Evolutionary conservation across 768 basidiomycete species (phyloP).

Genomic region (Dioszegia aurantiaca): DNA sequence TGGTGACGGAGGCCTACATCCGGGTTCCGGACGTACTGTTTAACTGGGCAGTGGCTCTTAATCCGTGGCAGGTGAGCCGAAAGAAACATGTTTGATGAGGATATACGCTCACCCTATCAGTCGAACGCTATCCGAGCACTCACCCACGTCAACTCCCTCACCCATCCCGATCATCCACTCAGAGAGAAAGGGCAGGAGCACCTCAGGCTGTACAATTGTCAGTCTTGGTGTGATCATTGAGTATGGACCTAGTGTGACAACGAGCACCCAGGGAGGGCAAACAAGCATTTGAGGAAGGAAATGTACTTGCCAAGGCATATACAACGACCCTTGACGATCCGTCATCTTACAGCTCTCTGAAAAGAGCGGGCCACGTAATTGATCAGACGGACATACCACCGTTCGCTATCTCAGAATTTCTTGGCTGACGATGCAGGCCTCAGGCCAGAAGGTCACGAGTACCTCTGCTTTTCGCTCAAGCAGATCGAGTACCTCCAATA

Average conservation of each 20-base stretch:
- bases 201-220: slow-evolving; percentile 36
- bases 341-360: too few species aligned
- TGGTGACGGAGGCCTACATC: slow-evolving; percentile 37
- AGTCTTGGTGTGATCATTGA: slow-evolving; percentile 4
- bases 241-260: too few species aligned
- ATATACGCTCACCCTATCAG: slow-evolving; percentile 19
- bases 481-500: slow-evolving; percentile 49
- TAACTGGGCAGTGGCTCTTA: slow-evolving; percentile 36
- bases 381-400: neutral
- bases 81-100: neutral
- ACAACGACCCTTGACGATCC: too few species aligned
- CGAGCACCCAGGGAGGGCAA: too few species aligned
- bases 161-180: slow-evolving; percentile 39
- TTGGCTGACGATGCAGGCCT: slow-evolving; percentile 1
- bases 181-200: slow-evolving; percentile 22
- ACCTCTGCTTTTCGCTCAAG: slow-evolving; percentile 34
- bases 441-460: slow-evolving; percentile 1
- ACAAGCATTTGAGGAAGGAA: too few species aligned
- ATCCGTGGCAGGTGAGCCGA: slow-evolving; percentile 33
- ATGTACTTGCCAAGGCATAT: too few species aligned
- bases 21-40: slow-evolving; percentile 32
- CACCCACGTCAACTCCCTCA: slow-evolving; percentile 21
- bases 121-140: slow-evolving; percentile 37
- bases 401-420: neutral
- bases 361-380: too few species aligned